Evolutionary conservation across 139 green algal species (phyloP).

Genomic region (Picochlorum sp.): DNA sequence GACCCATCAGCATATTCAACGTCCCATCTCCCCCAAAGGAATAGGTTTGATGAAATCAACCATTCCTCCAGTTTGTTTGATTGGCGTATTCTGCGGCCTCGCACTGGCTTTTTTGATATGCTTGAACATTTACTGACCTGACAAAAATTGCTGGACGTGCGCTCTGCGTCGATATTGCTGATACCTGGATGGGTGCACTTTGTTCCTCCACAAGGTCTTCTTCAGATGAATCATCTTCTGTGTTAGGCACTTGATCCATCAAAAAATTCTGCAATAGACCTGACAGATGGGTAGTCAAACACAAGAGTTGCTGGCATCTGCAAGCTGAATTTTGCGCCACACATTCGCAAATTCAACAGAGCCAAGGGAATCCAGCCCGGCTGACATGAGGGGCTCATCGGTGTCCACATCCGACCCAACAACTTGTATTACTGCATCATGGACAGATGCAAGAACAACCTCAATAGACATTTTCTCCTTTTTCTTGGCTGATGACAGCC

Average conservation of each 20-base stretch:
- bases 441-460: not conserved
- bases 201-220: not conserved
- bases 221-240: not conserved
- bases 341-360: constrained; percentile 46
- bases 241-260: constrained; percentile 13
- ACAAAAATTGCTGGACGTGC: too few species aligned
- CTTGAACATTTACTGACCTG: not conserved
- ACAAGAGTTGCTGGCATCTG: constrained; percentile 50
- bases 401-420: constrained; percentile 19
- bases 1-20: constrained; percentile 18
- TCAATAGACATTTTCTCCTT: constrained; percentile 12
- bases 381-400: constrained; percentile 52
- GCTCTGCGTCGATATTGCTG: too few species aligned
- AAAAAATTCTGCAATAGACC: constrained; percentile 26
- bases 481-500: constrained; percentile 10
- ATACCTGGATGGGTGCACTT: too few species aligned
- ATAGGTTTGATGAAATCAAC: constrained; percentile 25
- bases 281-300: constrained; percentile 59
- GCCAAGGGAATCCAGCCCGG: constrained; percentile 53
- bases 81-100: not conserved
- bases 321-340: constrained; percentile 40
- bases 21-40: constrained; percentile 45
- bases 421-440: constrained; percentile 25
- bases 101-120: not conserved
- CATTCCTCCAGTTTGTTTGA: not conserved